Evolutionary conservation across 225 moss, liverwort and hornwort species (phyloP).

Genomic region (Lunularia cruciata): DNA sequence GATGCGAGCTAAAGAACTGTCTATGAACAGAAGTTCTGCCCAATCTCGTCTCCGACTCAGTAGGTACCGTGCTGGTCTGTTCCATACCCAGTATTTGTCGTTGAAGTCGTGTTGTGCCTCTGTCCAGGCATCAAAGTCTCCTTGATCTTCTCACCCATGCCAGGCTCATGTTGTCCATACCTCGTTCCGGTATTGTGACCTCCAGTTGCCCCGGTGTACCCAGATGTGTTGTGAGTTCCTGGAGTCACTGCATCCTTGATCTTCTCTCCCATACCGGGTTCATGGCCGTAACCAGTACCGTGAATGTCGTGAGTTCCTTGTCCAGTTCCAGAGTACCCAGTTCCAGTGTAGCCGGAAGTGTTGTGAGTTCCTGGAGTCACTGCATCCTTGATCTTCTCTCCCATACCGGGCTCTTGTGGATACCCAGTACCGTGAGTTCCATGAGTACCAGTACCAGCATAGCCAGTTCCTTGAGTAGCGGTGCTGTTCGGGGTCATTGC

Average conservation of each 20-base stretch:
- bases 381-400: no score
- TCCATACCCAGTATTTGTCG: background rate
- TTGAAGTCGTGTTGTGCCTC: background rate
- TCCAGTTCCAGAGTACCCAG: background rate
- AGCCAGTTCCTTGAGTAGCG: no score
- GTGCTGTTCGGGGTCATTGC: background rate
- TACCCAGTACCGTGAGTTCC: conserved; percentile 3
- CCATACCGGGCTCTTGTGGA: background rate
- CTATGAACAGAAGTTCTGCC: no score
- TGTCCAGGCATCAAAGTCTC: background rate
- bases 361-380: no score
- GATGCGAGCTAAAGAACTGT: no score
- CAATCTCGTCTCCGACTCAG: no score
- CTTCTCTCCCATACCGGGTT: background rate
- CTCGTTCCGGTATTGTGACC: background rate
- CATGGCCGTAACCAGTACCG: conserved; percentile 12
- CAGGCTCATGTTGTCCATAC: background rate
- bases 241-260: background rate
- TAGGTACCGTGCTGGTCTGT: no score
- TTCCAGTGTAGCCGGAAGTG: no score
- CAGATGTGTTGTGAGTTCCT: background rate
- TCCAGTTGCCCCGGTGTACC: background rate
- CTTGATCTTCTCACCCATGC: background rate
- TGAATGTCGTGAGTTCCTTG: no score
- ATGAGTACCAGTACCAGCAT: no score